Evolutionary conservation across 2,329 filamentous ascomycete species (phyloP), one percentile per base, ranked within the genome.

Genomic region (Xylariomycetidae sp.): DNA sequence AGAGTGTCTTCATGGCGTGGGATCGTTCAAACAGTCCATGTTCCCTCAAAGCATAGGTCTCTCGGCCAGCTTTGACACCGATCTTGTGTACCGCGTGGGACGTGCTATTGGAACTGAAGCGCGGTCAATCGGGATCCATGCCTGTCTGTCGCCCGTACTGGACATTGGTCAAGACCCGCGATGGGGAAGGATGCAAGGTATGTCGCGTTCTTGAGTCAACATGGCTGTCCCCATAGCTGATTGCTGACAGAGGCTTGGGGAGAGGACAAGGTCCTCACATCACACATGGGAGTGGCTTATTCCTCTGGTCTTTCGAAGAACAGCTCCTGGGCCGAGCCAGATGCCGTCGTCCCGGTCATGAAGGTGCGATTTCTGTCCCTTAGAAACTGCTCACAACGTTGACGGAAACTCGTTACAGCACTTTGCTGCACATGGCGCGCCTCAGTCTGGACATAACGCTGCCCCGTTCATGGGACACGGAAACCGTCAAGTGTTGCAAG

Each of bases 1-100:
- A 8, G 64, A 67, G 35, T 67, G 63, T 37, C 54, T 67, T 4
- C 64, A 67, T 28, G 63, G 60, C 2, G 63, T 66, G 2, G 63
- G 59, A 6, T 64, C 59, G 1, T 66, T 61, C 44, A 65, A 65
- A 31, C 63, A 67, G 43, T 63, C 60, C 8, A 60, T 67, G 47
- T 67, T 67, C 35, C 63, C 63, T 1, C 62, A 66, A 31, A 55
- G 54, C 20, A 47, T 67, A 16, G 61, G 57, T 1, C 39, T 67
- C 39, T 61, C 63, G 1, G 60, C 63, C 1, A 60, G 48, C 20
- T 67, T 63, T 44, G 63, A 67, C 31, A 58, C 52, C 1, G 52
- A 59, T n/a, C 51, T 67, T 2, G 60, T 66, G 5, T 46, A 62
- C 29, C 53, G 61, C 1, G 59, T 67, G 5, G 63, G 63, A 1